Percentiles rank a stretch among this genome's conserved stretches.
These are phyloP conservation scores for Ailanthus altissimus DNA, from an alignment of 345 rosid species.

Conservation along the genomic window DNA sequence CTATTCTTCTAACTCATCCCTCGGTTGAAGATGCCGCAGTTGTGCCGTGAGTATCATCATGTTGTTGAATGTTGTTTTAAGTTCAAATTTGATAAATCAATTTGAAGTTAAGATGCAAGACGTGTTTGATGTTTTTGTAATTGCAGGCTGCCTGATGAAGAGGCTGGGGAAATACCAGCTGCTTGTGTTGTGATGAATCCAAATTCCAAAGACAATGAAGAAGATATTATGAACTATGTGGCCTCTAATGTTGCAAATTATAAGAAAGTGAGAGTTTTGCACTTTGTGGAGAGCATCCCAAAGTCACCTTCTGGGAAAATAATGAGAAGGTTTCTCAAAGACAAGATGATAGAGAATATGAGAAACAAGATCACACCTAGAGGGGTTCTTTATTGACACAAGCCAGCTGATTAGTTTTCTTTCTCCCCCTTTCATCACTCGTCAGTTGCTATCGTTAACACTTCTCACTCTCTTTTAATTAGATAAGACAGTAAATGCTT, in stretches of 20 bases:
- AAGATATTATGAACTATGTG: constrained; percentile 65
- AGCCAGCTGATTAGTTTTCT: too few relatives aligned
- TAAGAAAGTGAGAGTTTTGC: constrained; percentile 74
- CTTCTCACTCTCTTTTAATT: too few relatives aligned
- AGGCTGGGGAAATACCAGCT: constrained; percentile 92
- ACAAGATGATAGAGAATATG: constrained; percentile 47
- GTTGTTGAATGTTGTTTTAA: background rate
- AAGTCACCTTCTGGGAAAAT: constrained; percentile 91
- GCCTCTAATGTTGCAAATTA: constrained; percentile 82
- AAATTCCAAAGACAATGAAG: constrained; percentile 60
- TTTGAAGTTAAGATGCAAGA: background rate
- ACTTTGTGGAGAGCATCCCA: constrained; percentile 78
- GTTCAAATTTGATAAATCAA: background rate
- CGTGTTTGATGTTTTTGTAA: background rate
- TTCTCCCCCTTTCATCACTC: too few relatives aligned
- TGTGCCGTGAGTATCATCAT: constrained; percentile 62
- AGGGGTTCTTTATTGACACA: too few relatives aligned
- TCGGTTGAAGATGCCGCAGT: constrained; percentile 84
- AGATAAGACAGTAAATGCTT: too few relatives aligned
- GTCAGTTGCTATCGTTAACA: too few relatives aligned
- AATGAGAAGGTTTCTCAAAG: constrained; percentile 77
- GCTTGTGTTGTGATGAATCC: constrained; percentile 79
- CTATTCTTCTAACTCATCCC: constrained; percentile 72
- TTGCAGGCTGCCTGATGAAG: constrained; percentile 79
- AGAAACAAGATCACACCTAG: background rate